Base-by-base conservation (phyloP, 2,329 filamentous ascomycete species). In the Chaetomiaceae sp. region DNA sequence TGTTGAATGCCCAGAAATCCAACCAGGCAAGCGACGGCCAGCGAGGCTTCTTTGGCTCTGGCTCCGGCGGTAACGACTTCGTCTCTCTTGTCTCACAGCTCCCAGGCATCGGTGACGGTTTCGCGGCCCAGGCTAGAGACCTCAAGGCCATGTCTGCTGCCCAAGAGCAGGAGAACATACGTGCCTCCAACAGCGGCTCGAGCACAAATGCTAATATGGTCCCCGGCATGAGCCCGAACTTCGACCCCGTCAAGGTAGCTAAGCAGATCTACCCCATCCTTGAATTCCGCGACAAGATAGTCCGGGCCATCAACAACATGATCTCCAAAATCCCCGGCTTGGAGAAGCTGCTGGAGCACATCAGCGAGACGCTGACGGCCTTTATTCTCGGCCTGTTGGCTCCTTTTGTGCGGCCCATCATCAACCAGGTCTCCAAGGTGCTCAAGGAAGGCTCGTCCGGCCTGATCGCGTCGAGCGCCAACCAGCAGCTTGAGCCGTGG, bases 191-290 rank as follows among this genome's bases (percentile, higher is more conserved):
- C 14, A 7, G 7, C 14, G 29, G 12, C 8, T 14, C 12, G 38
- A 47, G 47, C 39, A 45, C 44, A 10, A 81, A 75, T 55, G 60
- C 58, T 19, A 81, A 81, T 53, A 67, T 79, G 12, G 79, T 89
- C 9, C 85, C 84, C 17, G 88, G 86, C 6, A 87, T 90, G 74
- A 84, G 80, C 58, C 73, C 79, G 12, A 73, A 76, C 60, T 87
- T 94, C 49, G 90, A 96, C 59, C 84, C 86, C 0, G 78, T 86
- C 56, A 83, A 88, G 65, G 84, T 83, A 0, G 77, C 84, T 12
- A 72, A 76, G 32, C 82, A 94, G 67, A 96, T 98, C 55, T 97
- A 97, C 60, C 93, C 93, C 1, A 95, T 98, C 50, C 76, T 98
- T 0, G 78, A 87, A 50, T 98, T 97, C 73, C 80, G 91, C 49